A percentile compares a stretch with the other conserved stretches of the same genome.
Conservation (phyloP, 768 basidiomycete genomes). For the Lyophyllum shimeji region DNA sequence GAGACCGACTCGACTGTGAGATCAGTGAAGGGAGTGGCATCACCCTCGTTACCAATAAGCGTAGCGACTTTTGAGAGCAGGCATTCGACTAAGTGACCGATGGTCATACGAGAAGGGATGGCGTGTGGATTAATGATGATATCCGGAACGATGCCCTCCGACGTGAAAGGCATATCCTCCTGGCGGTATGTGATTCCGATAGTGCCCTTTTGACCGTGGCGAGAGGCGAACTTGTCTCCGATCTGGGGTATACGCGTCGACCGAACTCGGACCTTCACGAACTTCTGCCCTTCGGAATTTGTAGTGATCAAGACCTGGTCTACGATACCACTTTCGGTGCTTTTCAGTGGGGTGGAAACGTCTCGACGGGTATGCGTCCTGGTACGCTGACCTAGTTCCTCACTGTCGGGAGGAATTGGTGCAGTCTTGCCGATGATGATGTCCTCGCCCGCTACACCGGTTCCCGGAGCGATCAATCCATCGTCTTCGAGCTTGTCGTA, state of each 20-base stretch:
- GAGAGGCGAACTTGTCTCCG: constrained; percentile 99
- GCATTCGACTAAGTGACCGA: constrained; percentile 99
- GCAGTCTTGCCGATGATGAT: constrained; percentile 99
- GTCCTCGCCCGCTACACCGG: constrained; percentile 93
- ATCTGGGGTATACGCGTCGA: constrained; percentile 97
- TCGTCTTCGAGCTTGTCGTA: constrained; percentile 99
- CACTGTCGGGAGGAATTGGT: constrained; percentile 93
- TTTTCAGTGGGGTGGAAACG: constrained; percentile 96
- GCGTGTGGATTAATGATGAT: constrained; percentile 99
- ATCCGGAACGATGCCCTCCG: constrained; percentile 95
- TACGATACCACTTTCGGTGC: constrained; percentile 96
- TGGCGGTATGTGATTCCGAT: constrained; percentile 99
- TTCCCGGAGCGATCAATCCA: constrained; percentile 93
- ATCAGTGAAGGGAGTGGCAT: constrained; percentile 98
- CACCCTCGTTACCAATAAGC: constrained; percentile 94
- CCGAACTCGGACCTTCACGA: constrained; percentile 96
- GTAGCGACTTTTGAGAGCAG: constrained; percentile 95
- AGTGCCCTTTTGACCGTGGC: constrained; percentile 99
- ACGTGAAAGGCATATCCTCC: constrained; percentile 99
- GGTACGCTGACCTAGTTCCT: constrained; percentile 96
- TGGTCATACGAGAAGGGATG: constrained; percentile 99
- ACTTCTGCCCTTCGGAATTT: constrained; percentile 94
- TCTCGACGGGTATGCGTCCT: constrained; percentile 91
- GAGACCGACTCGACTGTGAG: constrained; percentile 98
- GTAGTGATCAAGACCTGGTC: constrained; percentile 98